phyloP scores from a whole-genome alignment of 2,329 filamentous ascomycete species.

The Pezicula radicicola region DNA sequence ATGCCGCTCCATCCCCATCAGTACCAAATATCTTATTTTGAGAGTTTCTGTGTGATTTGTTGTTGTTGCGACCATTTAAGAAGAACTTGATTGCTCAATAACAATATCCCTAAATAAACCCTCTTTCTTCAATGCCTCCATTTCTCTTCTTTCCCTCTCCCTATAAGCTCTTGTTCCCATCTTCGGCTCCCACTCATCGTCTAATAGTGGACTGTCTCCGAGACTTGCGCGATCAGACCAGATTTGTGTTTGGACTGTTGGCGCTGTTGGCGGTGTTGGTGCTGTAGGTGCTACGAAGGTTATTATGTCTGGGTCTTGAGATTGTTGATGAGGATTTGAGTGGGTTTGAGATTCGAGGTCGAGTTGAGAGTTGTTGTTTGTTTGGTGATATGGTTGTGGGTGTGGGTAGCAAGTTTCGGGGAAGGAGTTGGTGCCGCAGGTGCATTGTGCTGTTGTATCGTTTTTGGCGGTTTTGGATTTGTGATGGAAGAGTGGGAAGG shows the following conservation, averaged over 20 bases:
- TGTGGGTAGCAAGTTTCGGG: neutral
- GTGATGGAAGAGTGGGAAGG: slow-evolving; percentile 10
- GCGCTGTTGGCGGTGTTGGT: neutral
- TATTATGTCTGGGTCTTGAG: neutral
- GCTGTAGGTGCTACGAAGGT: neutral
- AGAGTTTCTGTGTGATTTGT: too few species aligned
- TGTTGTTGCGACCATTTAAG: too few species aligned
- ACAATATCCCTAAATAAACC: too few species aligned
- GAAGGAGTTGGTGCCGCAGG: neutral
- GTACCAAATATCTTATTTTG: too few species aligned
- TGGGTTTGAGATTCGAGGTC: slow-evolving; percentile 5
- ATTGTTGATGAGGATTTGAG: neutral
- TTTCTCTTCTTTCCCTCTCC: slow-evolving; percentile 14
- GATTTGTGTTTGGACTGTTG: slow-evolving; percentile 3
- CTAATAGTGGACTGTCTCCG: neutral
- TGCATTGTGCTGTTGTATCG: neutral
- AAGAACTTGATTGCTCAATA: too few species aligned
- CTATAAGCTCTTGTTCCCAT: slow-evolving; percentile 20
- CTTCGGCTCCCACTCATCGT: slow-evolving; percentile 10
- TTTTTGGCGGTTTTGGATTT: neutral
- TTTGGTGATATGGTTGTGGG: neutral
- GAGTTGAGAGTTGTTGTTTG: neutral
- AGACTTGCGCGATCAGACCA: neutral
- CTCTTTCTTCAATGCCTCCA: neutral
- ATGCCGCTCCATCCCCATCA: too few species aligned